A percentile compares a stretch with the other conserved stretches of the same genome.
These are phyloP conservation scores for Lentinula sp. DNA, from an alignment of 768 basidiomycete genomes.

Conservation along the genomic window DNA sequence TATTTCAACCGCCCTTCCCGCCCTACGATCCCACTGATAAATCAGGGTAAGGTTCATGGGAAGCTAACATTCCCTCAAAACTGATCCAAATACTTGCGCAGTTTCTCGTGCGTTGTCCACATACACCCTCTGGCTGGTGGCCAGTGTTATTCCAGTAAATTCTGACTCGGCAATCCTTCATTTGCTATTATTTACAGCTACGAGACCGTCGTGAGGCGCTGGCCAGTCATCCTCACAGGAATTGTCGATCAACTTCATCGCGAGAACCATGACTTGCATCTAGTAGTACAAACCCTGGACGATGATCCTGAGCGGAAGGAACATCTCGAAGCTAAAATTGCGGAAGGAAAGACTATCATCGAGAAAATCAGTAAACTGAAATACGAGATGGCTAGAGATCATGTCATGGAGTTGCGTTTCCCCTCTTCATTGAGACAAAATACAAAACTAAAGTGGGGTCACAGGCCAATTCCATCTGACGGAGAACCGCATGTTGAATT, in stretches of 20 bases:
- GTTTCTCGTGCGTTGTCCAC: slow-evolving; percentile 53
- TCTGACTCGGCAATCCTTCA: not conserved
- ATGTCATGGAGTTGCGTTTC: slow-evolving; percentile 50
- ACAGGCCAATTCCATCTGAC: slow-evolving; percentile 68
- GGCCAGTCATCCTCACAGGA: slow-evolving; percentile 80
- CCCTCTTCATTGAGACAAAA: not conserved
- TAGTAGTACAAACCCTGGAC: slow-evolving; percentile 12
- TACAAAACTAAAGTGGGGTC: not conserved
- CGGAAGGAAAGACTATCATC: slow-evolving; percentile 79
- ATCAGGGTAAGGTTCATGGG: slow-evolving; percentile 37
- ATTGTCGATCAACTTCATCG: slow-evolving; percentile 75
- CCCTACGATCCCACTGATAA: slow-evolving; percentile 75
- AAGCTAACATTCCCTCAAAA: not conserved
- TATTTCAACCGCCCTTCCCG: slow-evolving; percentile 51
- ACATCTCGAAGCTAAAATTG: slow-evolving; percentile 33
- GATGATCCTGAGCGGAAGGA: slow-evolving; percentile 14
- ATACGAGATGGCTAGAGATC: slow-evolving; percentile 83
- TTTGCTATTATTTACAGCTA: slow-evolving; percentile 37
- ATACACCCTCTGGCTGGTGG: too few species aligned
- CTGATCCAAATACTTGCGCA: slow-evolving; percentile 15
- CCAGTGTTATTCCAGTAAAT: too few species aligned
- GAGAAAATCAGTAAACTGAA: slow-evolving; percentile 71
- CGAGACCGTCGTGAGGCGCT: slow-evolving; percentile 72
- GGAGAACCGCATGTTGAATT: slow-evolving; percentile 59
- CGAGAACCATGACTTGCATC: slow-evolving; percentile 54